Percentiles rank a stretch among this genome's conserved stretches.
Conservation (phyloP, 306 rosid genomes). For the Betula pendula region DNA sequence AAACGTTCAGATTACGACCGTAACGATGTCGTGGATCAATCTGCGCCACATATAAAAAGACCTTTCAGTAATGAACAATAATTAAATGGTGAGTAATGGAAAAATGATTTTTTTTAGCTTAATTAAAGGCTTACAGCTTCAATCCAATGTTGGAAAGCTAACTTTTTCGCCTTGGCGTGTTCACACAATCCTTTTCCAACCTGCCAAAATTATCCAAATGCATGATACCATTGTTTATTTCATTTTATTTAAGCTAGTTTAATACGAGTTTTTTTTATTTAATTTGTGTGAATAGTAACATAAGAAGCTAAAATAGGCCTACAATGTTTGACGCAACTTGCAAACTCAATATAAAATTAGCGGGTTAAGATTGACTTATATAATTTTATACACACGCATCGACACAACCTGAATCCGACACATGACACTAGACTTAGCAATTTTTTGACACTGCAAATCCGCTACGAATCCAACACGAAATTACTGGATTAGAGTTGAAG, state of each 20-base stretch:
- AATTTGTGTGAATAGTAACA: background rate
- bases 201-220: slow-evolving; percentile 24
- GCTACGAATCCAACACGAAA: no score
- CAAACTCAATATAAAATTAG: no score
- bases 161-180: slow-evolving; percentile 45
- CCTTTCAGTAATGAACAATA: background rate
- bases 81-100: background rate
- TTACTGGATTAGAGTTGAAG: no score
- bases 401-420: no score
- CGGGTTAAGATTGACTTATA: no score
- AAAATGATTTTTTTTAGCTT: background rate
- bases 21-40: slow-evolving; percentile 55
- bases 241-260: background rate
- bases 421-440: no score
- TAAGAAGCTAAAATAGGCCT: no score
- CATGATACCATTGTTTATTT: background rate
- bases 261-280: background rate
- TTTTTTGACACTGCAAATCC: no score
- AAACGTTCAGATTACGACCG: slow-evolving; percentile 45
- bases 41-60: slow-evolving; percentile 17
- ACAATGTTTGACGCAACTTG: no score
- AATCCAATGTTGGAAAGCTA: slow-evolving; percentile 53
- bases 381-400: no score
- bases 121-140: slow-evolving; percentile 40
- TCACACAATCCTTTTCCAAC: slow-evolving; percentile 43